These are phyloP conservation scores for Striga hermonthica DNA, from an alignment of 305 asterid species.

Conservation along the genomic window DNA sequence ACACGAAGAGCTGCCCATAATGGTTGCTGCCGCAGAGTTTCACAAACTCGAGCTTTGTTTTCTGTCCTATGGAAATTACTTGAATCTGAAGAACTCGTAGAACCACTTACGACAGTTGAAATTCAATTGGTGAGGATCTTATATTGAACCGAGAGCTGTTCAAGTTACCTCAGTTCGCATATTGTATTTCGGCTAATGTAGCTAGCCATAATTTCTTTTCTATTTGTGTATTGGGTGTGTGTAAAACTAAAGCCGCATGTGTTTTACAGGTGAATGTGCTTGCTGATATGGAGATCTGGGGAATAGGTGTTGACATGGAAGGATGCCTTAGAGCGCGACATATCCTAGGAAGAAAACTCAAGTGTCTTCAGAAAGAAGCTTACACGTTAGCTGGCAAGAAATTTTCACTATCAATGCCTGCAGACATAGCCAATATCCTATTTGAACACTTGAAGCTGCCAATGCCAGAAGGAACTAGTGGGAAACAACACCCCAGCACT, in stretches of 20 bases:
- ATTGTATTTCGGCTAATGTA: slow-evolving; percentile 5
- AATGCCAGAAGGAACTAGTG: slow-evolving; percentile 66
- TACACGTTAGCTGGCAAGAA: slow-evolving; percentile 79
- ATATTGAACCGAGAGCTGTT: slow-evolving; percentile 5
- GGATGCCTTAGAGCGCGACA: slow-evolving; percentile 81
- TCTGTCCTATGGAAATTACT: slow-evolving; percentile 84
- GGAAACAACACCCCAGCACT: slow-evolving; percentile 93
- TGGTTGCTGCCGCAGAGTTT: slow-evolving; percentile 94
- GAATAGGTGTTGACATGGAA: slow-evolving; percentile 98
- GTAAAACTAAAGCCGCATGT: slow-evolving; percentile 24
- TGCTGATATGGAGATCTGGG: slow-evolving; percentile 93
- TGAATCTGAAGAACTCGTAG: slow-evolving; percentile 71
- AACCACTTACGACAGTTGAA: slow-evolving; percentile 69
- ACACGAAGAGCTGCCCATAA: slow-evolving; percentile 85
- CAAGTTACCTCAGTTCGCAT: not conserved
- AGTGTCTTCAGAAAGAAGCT: slow-evolving; percentile 81
- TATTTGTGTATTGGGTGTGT: slow-evolving; percentile 22
- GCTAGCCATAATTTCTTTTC: slow-evolving; percentile 24
- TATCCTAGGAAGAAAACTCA: slow-evolving; percentile 73
- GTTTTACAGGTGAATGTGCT: slow-evolving; percentile 69
- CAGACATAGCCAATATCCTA: slow-evolving; percentile 88
- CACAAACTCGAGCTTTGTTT: slow-evolving; percentile 80
- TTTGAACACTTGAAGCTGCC: slow-evolving; percentile 93
- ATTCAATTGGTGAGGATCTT: slow-evolving; percentile 66
- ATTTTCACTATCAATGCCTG: slow-evolving; percentile 83